Evolutionary conservation across 139 green algal genomes (phyloP), one percentile per base, ranked within the genome.

Genomic region (Asterochloris sp.): DNA sequence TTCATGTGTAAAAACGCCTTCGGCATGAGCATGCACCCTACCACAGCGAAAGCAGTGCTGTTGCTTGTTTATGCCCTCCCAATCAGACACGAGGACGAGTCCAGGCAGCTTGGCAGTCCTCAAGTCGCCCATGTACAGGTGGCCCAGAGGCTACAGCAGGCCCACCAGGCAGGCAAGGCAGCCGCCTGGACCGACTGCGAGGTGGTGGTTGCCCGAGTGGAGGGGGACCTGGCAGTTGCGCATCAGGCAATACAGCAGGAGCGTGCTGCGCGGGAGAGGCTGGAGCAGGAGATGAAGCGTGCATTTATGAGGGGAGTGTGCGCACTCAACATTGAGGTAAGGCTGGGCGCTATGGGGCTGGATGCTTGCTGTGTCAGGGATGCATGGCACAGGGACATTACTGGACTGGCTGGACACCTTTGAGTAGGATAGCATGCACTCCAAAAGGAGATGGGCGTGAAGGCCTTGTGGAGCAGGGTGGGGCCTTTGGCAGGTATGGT

Each of bases 281-380:
- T 94, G 62, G 91, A 93, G 82, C 86, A 94, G 74, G 87, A 92
- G 87, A 95, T 93, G 89, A 91, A 91, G 85, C 84, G 87, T 11
- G 89, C 91, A 12, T 95, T 95, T 84, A 93, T 93, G 91, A 76
- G 91, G 0, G 91, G 90, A 54, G 88, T 95, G 26, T 94, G 90
- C 71, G 91, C 91, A 8, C 83, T 95, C 47, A 95, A 94, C 84
- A 88, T 93, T 54, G 91, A 95, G 80, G 84, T 87, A 71, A 28
- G 83, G 21, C 6, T 54, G 38, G 38, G 38, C 38, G 38, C 38
- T 54, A n/a, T 54, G 38, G 38, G 38, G 38, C 38, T 54, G 4
- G 38, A 6, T 54, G 38, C 38, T 54, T 54, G 38, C 38, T 54
- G 6, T 54, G 38, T 54, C 38, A 6, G 6, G 38, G 2, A 2